A percentile compares a stretch with the other conserved stretches of the same genome.
Evolutionary conservation across 441 rosid species (phyloP).

Genomic region (Gossypium davidsonii): DNA sequence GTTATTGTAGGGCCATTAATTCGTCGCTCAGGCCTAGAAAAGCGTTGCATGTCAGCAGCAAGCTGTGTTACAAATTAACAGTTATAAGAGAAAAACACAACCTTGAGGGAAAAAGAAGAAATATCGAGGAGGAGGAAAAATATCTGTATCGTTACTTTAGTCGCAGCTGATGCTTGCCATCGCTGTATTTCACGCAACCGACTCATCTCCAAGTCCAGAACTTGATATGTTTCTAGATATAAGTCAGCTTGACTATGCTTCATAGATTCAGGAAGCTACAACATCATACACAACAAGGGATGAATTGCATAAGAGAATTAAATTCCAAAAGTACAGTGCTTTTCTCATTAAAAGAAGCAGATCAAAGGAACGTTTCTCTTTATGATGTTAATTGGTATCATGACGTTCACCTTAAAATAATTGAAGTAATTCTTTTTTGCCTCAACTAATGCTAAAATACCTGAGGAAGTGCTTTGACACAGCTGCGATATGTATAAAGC

Average conservation of each 20-base stretch:
- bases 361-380: slow-evolving; percentile 3
- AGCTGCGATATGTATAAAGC: slow-evolving; percentile 93
- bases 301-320: slow-evolving; percentile 4
- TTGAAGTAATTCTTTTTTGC: background rate
- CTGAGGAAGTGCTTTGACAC: slow-evolving; percentile 99
- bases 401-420: background rate
- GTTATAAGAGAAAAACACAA: slow-evolving; percentile 8
- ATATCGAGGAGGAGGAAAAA: slow-evolving; percentile 8
- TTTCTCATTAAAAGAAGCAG: background rate
- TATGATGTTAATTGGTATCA: slow-evolving; percentile 12
- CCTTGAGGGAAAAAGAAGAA: background rate
- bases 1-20: slow-evolving; percentile 96
- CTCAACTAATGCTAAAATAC: slow-evolving; percentile 29
- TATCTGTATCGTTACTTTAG: slow-evolving; percentile 53
- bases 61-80: slow-evolving; percentile 53
- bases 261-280: slow-evolving; percentile 98
- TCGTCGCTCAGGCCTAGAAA: slow-evolving; percentile 95
- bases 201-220: slow-evolving; percentile 98
- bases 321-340: slow-evolving; percentile 7
- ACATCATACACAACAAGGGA: slow-evolving; percentile 14
- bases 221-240: slow-evolving; percentile 97
- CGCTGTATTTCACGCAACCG: slow-evolving; percentile 93
- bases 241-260: slow-evolving; percentile 98
- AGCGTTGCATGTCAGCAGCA: slow-evolving; percentile 99
- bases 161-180: slow-evolving; percentile 94